These are phyloP conservation scores for Hypericum androsaemum DNA, from an alignment of 345 rosid genomes.

Conservation along the genomic window DNA sequence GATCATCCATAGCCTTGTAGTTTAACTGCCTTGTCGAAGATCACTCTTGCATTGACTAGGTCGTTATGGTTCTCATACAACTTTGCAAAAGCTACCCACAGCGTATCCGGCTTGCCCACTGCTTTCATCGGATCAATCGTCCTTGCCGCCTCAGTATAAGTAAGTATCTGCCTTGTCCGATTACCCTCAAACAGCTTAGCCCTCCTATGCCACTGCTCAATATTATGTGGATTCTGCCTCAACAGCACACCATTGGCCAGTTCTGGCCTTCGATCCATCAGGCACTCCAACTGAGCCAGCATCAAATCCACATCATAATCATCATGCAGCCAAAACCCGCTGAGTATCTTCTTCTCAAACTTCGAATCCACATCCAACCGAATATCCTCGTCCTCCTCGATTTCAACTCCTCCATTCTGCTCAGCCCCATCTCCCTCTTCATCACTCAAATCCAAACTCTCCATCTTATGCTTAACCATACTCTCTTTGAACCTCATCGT, in stretches of 20 bases:
- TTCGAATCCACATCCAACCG: constrained; percentile 66
- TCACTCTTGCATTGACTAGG: too few relatives aligned
- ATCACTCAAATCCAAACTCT: too few relatives aligned
- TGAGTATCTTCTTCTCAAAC: too few relatives aligned
- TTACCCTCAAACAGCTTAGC: constrained; percentile 84
- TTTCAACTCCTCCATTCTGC: constrained; percentile 41
- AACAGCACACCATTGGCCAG: constrained; percentile 86
- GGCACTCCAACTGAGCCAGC: constrained; percentile 66
- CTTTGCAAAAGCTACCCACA: constrained; percentile 92
- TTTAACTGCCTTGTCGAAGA: too few relatives aligned
- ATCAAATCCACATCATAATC: too few relatives aligned
- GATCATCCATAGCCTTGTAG: too few relatives aligned
- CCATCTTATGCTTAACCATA: constrained; percentile 63
- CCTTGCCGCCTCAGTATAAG: too few relatives aligned
- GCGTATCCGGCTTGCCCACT: constrained; percentile 92
- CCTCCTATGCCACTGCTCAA: too few relatives aligned
- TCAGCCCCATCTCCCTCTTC: constrained; percentile 41
- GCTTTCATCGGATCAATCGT: constrained; percentile 96
- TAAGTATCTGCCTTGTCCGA: constrained; percentile 80
- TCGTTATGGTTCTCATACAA: constrained; percentile 78
- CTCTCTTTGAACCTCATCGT: constrained; percentile 87
- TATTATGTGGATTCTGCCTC: constrained; percentile 94
- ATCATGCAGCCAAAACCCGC: too few relatives aligned
- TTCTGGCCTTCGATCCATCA: constrained; percentile 82
- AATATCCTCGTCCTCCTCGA: constrained; percentile 50